Conservation (phyloP, 2,329 filamentous ascomycete species). For the Calonectria pteridis region DNA sequence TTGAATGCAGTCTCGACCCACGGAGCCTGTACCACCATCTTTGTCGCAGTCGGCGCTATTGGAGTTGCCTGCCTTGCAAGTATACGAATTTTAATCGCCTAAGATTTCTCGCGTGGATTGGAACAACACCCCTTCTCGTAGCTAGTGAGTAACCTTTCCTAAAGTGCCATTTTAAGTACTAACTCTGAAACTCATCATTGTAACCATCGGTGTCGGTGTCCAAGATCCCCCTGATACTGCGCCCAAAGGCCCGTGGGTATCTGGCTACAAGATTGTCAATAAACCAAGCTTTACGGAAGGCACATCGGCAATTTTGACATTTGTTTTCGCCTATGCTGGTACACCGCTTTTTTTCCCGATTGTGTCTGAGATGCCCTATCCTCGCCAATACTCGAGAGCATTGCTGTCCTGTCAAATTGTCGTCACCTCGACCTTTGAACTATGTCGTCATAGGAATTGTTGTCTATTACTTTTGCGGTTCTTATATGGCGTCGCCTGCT, state of each 20-base stretch:
- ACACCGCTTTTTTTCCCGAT: constrained; percentile 51
- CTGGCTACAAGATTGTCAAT: constrained; percentile 48
- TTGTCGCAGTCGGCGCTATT: constrained; percentile 14
- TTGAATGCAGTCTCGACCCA: constrained; percentile 12
- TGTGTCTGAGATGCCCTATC: constrained; percentile 49
- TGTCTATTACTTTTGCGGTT: constrained; percentile 61
- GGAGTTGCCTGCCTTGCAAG: neutral
- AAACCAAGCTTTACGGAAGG: constrained; percentile 48
- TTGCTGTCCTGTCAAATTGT: constrained; percentile 44
- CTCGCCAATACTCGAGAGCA: constrained; percentile 41
- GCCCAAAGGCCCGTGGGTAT: constrained; percentile 41
- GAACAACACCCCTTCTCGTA: constrained; percentile 15
- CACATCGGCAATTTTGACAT: constrained; percentile 47
- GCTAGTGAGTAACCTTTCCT: constrained; percentile 17
- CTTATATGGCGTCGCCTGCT: constrained; percentile 60
- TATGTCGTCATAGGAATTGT: constrained; percentile 52
- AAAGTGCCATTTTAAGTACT: neutral
- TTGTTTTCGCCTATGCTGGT: constrained; percentile 55
- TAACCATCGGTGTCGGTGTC: constrained; percentile 39
- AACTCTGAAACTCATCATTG: constrained; percentile 29
- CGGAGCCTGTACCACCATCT: constrained; percentile 10
- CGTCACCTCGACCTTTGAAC: constrained; percentile 49
- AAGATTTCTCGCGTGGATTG: constrained; percentile 6
- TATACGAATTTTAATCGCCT: constrained; percentile 19
- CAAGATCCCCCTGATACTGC: constrained; percentile 35